These are phyloP conservation scores for Beauveria sp. DNA, from an alignment of 2,329 filamentous ascomycete species.

Conservation along the genomic window DNA sequence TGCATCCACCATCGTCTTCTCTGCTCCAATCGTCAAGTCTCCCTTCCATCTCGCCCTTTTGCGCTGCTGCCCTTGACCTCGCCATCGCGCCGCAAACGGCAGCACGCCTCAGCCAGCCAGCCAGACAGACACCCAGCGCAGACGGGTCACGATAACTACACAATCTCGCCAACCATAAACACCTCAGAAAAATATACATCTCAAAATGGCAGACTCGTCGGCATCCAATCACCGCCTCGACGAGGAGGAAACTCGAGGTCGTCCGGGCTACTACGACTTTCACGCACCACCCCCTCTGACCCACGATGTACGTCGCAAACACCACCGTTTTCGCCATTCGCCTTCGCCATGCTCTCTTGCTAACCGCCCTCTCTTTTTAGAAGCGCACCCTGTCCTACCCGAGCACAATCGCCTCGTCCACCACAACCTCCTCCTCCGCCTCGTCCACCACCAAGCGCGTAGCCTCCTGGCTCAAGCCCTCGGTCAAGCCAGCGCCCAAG, in stretches of 20 bases:
- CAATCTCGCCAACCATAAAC: not conserved
- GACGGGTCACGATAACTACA: not conserved
- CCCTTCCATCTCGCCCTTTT: not conserved
- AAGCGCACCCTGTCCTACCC: conserved; percentile 12
- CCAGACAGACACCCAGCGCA: not conserved
- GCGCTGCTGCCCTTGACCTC: not conserved
- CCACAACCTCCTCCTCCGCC: conserved; percentile 18
- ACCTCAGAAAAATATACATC: not conserved
- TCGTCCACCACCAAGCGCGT: conserved; percentile 23
- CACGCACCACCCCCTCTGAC: conserved; percentile 6
- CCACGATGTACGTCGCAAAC: conserved; percentile 4
- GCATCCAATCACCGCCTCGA: not conserved
- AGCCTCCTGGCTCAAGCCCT: conserved; percentile 21
- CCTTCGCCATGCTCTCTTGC: not conserved
- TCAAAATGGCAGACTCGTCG: not conserved
- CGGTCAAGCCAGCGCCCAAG: conserved; percentile 30
- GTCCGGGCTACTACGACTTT: conserved; percentile 11
- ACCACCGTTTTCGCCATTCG: not conserved
- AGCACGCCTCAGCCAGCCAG: too few relatives aligned
- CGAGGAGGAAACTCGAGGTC: conserved; percentile 9
- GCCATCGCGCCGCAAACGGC: not conserved
- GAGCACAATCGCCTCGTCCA: conserved; percentile 24
- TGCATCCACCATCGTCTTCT: not conserved
- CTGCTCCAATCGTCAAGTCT: too few relatives aligned
- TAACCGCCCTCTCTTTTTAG: not conserved